Conservation (phyloP, 2,329 filamentous ascomycete genomes). For the Fusarium nematophilum region DNA sequence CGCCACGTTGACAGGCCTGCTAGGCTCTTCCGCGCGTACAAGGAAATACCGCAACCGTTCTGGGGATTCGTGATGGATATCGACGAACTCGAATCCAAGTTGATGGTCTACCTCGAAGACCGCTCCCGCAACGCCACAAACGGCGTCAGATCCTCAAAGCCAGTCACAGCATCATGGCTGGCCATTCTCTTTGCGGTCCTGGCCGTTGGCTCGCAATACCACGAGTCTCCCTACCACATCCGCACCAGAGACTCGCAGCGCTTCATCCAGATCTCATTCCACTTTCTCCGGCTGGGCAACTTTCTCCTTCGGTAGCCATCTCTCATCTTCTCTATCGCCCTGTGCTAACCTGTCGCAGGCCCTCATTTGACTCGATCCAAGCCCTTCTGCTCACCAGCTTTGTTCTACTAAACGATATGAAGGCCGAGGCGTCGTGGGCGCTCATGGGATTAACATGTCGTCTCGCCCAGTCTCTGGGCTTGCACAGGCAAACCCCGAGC, state of each 20-base stretch:
- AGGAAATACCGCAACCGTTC: conserved; percentile 74
- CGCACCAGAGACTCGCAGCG: conserved; percentile 69
- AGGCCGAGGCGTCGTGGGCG: conserved; percentile 75
- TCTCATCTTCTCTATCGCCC: not conserved
- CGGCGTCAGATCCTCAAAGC: conserved; percentile 57
- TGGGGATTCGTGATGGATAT: conserved; percentile 76
- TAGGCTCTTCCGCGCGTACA: conserved; percentile 73
- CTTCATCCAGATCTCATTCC: conserved; percentile 73
- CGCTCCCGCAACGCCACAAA: conserved; percentile 66
- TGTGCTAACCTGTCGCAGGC: conserved; percentile 51
- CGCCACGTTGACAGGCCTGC: conserved; percentile 15
- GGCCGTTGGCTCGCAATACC: conserved; percentile 74
- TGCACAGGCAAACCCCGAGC: conserved; percentile 62
- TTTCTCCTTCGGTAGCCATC: conserved; percentile 66
- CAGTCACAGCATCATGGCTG: conserved; percentile 73
- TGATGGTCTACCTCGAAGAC: conserved; percentile 75
- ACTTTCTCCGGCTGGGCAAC: conserved; percentile 72
- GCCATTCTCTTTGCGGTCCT: conserved; percentile 74
- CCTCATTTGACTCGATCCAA: conserved; percentile 74
- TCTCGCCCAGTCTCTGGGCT: conserved; percentile 72
- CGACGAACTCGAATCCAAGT: conserved; percentile 71
- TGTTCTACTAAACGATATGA: conserved; percentile 75
- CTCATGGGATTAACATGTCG: conserved; percentile 72
- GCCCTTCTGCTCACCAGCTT: conserved; percentile 72
- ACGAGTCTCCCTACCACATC: conserved; percentile 72